These are phyloP conservation scores for Rhodamnia rubescens DNA, from an alignment of 345 rosid species.

Conservation along the genomic window DNA sequence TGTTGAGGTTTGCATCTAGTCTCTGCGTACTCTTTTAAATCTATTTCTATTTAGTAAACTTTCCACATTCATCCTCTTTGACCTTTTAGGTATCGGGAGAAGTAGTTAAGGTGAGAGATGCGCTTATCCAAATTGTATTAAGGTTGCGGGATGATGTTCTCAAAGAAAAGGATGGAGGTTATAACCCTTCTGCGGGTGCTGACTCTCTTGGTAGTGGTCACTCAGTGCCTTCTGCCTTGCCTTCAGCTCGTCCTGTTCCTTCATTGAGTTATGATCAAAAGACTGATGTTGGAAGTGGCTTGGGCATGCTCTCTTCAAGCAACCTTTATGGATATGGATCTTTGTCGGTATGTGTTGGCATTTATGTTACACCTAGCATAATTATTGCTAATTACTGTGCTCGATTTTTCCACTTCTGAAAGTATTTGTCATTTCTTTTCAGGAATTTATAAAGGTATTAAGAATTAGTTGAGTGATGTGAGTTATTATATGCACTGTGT, in stretches of 20 bases:
- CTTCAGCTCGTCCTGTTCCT: slow-evolving; percentile 58
- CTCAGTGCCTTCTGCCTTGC: slow-evolving; percentile 48
- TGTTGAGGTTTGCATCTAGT: slow-evolving; percentile 51
- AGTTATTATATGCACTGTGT: not conserved
- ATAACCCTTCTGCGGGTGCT: slow-evolving; percentile 35
- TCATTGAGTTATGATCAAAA: slow-evolving; percentile 69
- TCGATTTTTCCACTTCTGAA: not conserved
- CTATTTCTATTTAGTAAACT: slow-evolving; percentile 1
- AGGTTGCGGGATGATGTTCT: slow-evolving; percentile 88
- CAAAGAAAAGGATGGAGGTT: slow-evolving; percentile 50
- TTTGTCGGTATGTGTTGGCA: slow-evolving; percentile 37
- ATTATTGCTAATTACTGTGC: not conserved
- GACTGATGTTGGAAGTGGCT: slow-evolving; percentile 46
- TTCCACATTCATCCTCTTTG: not conserved
- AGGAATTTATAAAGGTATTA: not conserved
- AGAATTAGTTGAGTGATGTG: not conserved
- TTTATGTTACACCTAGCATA: not conserved
- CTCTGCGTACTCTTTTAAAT: not conserved
- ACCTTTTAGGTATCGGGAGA: slow-evolving; percentile 59
- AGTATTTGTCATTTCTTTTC: not conserved
- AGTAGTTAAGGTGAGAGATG: slow-evolving; percentile 68
- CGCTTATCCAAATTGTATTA: slow-evolving; percentile 74
- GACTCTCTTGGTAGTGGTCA: slow-evolving; percentile 48
- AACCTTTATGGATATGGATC: slow-evolving; percentile 74
- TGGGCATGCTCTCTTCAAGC: slow-evolving; percentile 59